Conservation (phyloP, 306 rosid genomes). For the Pueraria montana region DNA sequence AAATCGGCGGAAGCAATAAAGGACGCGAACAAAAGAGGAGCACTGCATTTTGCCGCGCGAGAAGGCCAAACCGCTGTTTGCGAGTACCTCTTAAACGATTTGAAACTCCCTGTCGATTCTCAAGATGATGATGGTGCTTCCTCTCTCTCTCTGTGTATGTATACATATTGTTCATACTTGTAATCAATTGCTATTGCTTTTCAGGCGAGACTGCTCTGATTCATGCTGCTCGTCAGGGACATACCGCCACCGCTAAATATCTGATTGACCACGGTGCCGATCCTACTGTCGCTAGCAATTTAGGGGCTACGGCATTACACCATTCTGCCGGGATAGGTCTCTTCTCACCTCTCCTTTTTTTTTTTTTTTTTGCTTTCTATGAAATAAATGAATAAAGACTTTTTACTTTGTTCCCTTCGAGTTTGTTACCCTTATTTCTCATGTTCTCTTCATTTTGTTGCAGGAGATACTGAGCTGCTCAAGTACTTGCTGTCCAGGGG, state of each 20-base stretch:
- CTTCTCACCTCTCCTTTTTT: not conserved
- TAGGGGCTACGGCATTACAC: slow-evolving; percentile 90
- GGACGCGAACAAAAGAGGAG: slow-evolving; percentile 95
- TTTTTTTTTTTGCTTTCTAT: not conserved
- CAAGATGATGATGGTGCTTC: slow-evolving; percentile 86
- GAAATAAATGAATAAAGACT: not conserved
- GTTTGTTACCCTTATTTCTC: not conserved
- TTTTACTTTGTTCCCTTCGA: no score
- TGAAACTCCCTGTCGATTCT: slow-evolving; percentile 81
- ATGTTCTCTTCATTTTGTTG: slow-evolving; percentile 32
- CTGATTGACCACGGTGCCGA: slow-evolving; percentile 78
- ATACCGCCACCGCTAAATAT: slow-evolving; percentile 75
- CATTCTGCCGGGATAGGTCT: slow-evolving; percentile 91
- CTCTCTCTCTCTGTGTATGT: not conserved
- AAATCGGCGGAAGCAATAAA: slow-evolving; percentile 79
- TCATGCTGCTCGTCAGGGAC: slow-evolving; percentile 94
- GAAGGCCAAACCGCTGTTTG: slow-evolving; percentile 90
- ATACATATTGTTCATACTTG: not conserved
- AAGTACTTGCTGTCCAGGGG: slow-evolving; percentile 79
- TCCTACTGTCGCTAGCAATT: slow-evolving; percentile 72
- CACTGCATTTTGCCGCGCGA: slow-evolving; percentile 90
- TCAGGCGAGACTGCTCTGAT: slow-evolving; percentile 85
- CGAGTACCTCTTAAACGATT: slow-evolving; percentile 72
- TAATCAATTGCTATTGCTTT: slow-evolving; percentile 6
- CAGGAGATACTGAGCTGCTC: slow-evolving; percentile 86